Base-by-base conservation (phyloP, 1,139 yeast genomes). In the Yamadazyma atmosphaerica region DNA sequence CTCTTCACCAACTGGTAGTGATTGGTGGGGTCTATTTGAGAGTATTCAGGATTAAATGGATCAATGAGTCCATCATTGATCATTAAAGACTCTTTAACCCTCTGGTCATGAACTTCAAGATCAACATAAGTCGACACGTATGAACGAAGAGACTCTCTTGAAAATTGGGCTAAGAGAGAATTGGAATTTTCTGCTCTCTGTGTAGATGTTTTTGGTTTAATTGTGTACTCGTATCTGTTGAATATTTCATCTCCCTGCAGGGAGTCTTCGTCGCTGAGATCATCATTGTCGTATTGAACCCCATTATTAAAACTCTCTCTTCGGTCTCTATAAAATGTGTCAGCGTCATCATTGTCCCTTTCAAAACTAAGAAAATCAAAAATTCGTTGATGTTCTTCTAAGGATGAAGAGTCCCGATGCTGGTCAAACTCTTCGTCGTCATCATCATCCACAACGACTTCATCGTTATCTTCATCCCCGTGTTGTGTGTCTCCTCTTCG, bases 261-360 rank as follows among this genome's bases (percentile, higher is more conserved):
- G 4, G 24, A 34, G n/a, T 37, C 38, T 13, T 33, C 38, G 12
- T 23, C 34, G 14, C 26, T 31, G 34, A 17, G 28, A 27, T 16
- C 36, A 34, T 32, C 25, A 22, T 22, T 33, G 23, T 40, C 35
- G 9, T 29, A 41, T n/a, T 42, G 46, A 37, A 54, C 25, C 19
- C 36, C 17, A 39, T 29, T 25, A 32, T 48, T 46, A 33, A 48
- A 58, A 36, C 61, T 56, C 33, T 56, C 60, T 29, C 60, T 38
- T 30, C 63, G 40, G 19, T 54, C 55, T 12, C 45, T 36, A 40
- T 63, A 63, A 38, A 60, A 63, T 24, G 43, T 39, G 41, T 60
- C 64, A 22, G 62, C 57, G 45, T 60, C 63, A 12, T 52, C 50
- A 32, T 46, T 44, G 24, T 46, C 50, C 12, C 44, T 33, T 19